Percentiles rank a stretch among this genome's conserved stretches.
phyloP scores from a whole-genome alignment of 495 filamentous ascomycete genomes.

The Ramalina peruviana region DNA sequence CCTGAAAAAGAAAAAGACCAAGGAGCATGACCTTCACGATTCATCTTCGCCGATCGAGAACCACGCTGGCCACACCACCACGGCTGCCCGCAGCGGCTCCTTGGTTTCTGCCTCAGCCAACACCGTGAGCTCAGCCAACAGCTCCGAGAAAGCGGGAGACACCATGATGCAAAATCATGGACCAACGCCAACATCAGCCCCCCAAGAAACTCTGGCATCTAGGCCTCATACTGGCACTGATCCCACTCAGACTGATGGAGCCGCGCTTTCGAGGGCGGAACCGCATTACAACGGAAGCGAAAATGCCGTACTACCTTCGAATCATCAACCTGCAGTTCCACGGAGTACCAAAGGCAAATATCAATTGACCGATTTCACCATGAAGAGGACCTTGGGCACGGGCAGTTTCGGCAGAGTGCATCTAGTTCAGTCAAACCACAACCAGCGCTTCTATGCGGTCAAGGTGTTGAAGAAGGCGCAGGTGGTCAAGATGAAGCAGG shows the following conservation, averaged over 20 bases:
- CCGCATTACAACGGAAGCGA: background rate
- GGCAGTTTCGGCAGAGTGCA: slow-evolving; percentile 96
- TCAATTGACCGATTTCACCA: slow-evolving; percentile 70
- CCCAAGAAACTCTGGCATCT: slow-evolving; percentile 14
- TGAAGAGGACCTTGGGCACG: slow-evolving; percentile 84
- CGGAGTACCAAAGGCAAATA: slow-evolving; percentile 97
- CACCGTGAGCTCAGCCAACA: slow-evolving; percentile 20
- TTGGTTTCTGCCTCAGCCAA: slow-evolving; percentile 26
- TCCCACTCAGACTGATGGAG: background rate
- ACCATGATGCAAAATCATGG: slow-evolving; percentile 11
- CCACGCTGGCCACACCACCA: slow-evolving; percentile 25
- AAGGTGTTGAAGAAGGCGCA: slow-evolving; percentile 98
- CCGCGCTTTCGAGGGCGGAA: slow-evolving; percentile 13
- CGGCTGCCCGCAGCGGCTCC: slow-evolving; percentile 21
- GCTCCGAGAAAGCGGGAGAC: slow-evolving; percentile 15
- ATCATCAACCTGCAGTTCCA: slow-evolving; percentile 16
- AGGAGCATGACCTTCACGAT: slow-evolving; percentile 51
- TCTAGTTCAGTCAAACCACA: slow-evolving; percentile 91
- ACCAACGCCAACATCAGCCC: background rate
- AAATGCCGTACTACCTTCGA: slow-evolving; percentile 13
- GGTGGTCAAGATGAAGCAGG: slow-evolving; percentile 99
- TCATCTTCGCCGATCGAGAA: slow-evolving; percentile 45
- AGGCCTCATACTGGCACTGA: background rate
- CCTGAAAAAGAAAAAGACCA: slow-evolving; percentile 96
- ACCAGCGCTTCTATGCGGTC: slow-evolving; percentile 92